Percentiles rank a stretch among this genome's conserved stretches.
These are phyloP conservation scores for Penicillium paneum DNA, from an alignment of 2,329 filamentous ascomycete genomes.

Conservation along the genomic window DNA sequence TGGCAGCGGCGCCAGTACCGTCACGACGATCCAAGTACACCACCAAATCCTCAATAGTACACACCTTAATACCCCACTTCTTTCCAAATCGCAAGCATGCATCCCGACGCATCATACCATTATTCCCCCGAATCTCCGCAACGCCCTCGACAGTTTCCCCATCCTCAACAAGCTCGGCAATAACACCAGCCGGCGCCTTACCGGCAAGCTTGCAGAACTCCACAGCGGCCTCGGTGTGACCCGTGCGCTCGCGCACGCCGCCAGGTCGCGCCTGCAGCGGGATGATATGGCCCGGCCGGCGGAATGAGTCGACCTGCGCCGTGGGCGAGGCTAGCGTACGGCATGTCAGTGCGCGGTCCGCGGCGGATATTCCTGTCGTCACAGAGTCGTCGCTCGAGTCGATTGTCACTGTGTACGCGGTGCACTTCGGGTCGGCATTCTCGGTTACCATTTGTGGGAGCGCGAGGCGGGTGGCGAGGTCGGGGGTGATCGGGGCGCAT, in stretches of 20 bases:
- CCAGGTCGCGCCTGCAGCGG: constrained; percentile 76
- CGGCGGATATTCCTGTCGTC: constrained; percentile 85
- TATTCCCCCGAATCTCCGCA: constrained; percentile 60
- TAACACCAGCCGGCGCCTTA: constrained; percentile 71
- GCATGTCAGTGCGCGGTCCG: constrained; percentile 81
- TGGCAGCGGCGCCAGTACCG: constrained; percentile 41
- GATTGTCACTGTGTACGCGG: constrained; percentile 88
- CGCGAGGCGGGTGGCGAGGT: constrained; percentile 65
- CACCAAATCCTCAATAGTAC: constrained; percentile 90
- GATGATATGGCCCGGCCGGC: constrained; percentile 85
- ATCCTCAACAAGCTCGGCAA: constrained; percentile 88
- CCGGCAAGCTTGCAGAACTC: constrained; percentile 86
- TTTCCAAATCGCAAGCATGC: constrained; percentile 83
- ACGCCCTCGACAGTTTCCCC: constrained; percentile 68
- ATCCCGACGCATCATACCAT: constrained; percentile 89
- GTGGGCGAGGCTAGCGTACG: constrained; percentile 68
- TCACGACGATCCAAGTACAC: constrained; percentile 73
- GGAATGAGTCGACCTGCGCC: constrained; percentile 60
- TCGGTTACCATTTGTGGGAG: constrained; percentile 91
- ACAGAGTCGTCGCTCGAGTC: constrained; percentile 71
- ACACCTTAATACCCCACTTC: constrained; percentile 85
- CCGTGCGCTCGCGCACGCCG: constrained; percentile 73
- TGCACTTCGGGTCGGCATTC: constrained; percentile 75
- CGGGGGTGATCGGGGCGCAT: constrained; percentile 75
- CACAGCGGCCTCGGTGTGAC: constrained; percentile 90